Conservation (phyloP, 805 yeast genomes). For the Kodamaea restingae region DNA sequence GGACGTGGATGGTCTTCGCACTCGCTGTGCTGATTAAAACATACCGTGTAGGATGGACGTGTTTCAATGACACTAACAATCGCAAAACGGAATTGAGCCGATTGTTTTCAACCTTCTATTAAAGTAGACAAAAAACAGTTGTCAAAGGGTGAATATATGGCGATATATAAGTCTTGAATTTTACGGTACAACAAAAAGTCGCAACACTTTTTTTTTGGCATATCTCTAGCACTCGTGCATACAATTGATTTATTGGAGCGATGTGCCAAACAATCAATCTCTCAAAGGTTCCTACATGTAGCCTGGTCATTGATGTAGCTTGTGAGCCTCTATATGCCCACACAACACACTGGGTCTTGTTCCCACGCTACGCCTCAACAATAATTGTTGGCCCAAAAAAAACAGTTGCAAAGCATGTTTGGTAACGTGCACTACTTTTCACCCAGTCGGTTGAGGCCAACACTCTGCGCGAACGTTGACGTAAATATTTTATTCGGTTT, state of each 20-base stretch:
- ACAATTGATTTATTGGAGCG: not conserved
- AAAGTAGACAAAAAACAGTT: not conserved
- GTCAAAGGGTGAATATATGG: not conserved
- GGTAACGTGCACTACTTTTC: conserved; percentile 5
- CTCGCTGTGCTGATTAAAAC: no score
- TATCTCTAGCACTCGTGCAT: not conserved
- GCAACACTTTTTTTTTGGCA: conserved; percentile 3
- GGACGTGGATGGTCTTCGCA: no score
- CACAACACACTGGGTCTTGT: no score
- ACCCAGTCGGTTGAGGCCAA: conserved; percentile 1
- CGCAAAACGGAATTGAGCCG: conserved; percentile 2
- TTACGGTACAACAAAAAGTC: conserved; percentile 1
- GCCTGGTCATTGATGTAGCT: no score
- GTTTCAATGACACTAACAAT: conserved; percentile 1
- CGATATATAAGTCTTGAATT: not conserved
- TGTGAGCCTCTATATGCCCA: no score
- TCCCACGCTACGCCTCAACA: conserved; percentile 13
- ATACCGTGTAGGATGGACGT: not conserved
- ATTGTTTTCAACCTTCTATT: not conserved
- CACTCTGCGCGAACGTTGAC: conserved; percentile 4
- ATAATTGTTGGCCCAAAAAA: conserved; percentile 16
- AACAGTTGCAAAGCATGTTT: conserved; percentile 1
- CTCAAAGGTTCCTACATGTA: no score
- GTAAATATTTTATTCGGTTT: not conserved
- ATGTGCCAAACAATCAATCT: no score